Evolutionary conservation across 116 monocot species (phyloP).

Genomic region (Cymodocea nodosa): DNA sequence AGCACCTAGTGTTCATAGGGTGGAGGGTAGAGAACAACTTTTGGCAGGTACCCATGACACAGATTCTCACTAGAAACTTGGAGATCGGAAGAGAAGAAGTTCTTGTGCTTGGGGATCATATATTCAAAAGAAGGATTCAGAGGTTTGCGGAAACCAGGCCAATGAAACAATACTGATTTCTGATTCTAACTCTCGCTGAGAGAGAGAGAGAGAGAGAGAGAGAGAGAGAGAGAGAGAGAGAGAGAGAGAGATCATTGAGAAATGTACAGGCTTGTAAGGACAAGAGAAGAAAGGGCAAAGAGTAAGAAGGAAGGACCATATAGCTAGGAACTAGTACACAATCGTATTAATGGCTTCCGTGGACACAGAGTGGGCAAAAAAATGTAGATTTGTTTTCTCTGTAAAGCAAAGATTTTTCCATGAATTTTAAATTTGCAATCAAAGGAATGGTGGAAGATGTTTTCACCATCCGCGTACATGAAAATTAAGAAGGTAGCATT

Average conservation of each 20-base stretch:
- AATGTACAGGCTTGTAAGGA: background rate
- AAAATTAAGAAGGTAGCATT: background rate
- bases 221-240: background rate
- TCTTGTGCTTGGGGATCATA: background rate
- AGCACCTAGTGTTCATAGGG: background rate
- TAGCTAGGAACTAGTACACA: background rate
- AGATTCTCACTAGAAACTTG: conserved; percentile 1
- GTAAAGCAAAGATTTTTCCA: too few relatives aligned
- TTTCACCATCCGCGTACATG: too few relatives aligned
- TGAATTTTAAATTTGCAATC: too few relatives aligned
- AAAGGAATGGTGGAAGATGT: too few relatives aligned
- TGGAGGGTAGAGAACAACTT: background rate
- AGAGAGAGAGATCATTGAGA: background rate
- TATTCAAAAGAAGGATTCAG: background rate
- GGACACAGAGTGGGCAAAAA: background rate
- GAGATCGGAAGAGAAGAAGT: conserved; percentile 1
- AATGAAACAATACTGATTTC: background rate
- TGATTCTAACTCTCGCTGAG: background rate
- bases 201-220: background rate
- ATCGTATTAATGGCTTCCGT: background rate
- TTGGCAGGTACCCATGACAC: background rate
- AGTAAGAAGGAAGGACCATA: background rate
- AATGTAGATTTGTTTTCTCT: too few relatives aligned
- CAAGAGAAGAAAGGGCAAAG: conserved; percentile 12
- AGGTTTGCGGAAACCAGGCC: background rate